Evolutionary conservation across 371 early-diverging fungal species (phyloP).

Genomic region (Saksenaea vasiformis): DNA sequence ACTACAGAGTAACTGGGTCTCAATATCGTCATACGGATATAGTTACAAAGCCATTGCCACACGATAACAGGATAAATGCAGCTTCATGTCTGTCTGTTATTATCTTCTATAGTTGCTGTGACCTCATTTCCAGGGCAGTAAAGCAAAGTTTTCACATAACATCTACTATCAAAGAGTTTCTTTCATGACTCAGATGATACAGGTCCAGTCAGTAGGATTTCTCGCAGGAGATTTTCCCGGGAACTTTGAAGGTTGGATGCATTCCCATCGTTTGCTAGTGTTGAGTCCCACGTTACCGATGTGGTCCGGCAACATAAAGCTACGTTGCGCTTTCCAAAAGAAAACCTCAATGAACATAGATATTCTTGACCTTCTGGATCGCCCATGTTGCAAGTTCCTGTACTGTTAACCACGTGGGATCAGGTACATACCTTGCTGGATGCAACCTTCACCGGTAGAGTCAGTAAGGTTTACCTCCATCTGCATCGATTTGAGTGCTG

Average conservation of each 20-base stretch:
- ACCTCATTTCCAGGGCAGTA: too few relatives aligned
- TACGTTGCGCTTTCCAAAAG: constrained; percentile 14
- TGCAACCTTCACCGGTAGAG: constrained; percentile 31
- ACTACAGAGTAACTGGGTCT: too few relatives aligned
- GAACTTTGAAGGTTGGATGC: constrained; percentile 52
- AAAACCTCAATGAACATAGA: constrained; percentile 10
- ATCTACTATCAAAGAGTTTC: too few relatives aligned
- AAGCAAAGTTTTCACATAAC: too few relatives aligned
- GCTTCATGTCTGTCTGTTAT: too few relatives aligned
- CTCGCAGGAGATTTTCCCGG: constrained; percentile 42
- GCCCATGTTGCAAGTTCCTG: constrained; percentile 29
- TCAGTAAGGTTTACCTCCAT: constrained; percentile 38
- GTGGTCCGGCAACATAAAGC: constrained; percentile 48
- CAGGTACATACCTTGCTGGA: constrained; percentile 34
- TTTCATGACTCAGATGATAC: too few relatives aligned
- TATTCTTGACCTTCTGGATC: constrained; percentile 56
- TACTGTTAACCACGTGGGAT: constrained; percentile 45
- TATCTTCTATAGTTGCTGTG: too few relatives aligned
- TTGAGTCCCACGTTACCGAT: constrained; percentile 38
- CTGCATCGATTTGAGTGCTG: constrained; percentile 38
- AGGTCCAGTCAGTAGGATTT: too few relatives aligned
- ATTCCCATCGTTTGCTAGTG: constrained; percentile 46
- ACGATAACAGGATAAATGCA: too few relatives aligned
- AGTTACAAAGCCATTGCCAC: too few relatives aligned
- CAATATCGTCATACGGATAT: too few relatives aligned